These are phyloP conservation scores for Helianthus tuberosus DNA, from an alignment of 129 eudicot species.

Conservation along the genomic window DNA sequence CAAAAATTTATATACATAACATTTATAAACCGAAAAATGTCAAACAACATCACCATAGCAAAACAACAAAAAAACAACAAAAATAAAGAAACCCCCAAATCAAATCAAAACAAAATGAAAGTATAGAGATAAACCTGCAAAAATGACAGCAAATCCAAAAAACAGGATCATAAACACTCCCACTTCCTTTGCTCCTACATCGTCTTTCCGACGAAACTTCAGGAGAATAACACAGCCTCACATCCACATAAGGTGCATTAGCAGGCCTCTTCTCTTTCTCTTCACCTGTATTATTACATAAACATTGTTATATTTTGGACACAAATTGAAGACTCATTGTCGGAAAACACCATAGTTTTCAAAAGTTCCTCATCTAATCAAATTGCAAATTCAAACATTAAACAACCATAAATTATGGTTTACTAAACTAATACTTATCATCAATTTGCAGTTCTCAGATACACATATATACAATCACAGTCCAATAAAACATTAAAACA, in stretches of 20 bases:
- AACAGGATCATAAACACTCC: conserved; percentile 67
- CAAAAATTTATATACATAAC: not conserved
- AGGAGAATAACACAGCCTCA: conserved; percentile 28
- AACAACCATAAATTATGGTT: no score
- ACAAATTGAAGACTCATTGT: not conserved
- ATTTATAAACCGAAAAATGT: not conserved
- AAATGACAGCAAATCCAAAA: conserved; percentile 78
- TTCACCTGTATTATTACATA: not conserved
- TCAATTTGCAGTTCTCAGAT: no score
- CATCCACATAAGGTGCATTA: conserved; percentile 51
- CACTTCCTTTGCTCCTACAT: conserved; percentile 64
- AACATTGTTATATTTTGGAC: no score
- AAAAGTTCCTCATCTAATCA: no score
- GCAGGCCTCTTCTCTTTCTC: conserved; percentile 48
- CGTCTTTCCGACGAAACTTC: conserved; percentile 47
- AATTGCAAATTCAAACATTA: no score
- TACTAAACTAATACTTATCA: no score
- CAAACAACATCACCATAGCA: not conserved
- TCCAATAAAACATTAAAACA: no score
- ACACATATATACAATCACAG: no score
- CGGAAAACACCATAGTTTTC: no score
- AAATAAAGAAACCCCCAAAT: not conserved
- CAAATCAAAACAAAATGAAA: not conserved
- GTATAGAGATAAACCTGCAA: conserved; percentile 51
- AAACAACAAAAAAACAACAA: not conserved